phyloP scores from a whole-genome alignment of 1,139 yeast genomes.

The Hemisphaericaspora xylanilytica region DNA sequence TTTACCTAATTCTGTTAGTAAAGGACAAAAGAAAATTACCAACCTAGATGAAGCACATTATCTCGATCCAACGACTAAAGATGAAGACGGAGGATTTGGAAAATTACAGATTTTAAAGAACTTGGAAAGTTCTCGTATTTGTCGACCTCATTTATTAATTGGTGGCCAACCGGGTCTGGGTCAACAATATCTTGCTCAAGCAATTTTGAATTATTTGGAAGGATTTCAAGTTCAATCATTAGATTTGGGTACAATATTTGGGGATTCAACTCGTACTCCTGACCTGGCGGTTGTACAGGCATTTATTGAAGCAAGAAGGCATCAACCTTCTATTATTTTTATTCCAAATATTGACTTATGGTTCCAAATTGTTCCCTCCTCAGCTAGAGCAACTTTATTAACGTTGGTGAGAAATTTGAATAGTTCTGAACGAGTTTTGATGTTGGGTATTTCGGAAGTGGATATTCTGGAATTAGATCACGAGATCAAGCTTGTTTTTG shows the following conservation, averaged over 20 bases:
- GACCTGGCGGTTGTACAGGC: constrained; percentile 85
- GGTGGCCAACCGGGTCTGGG: constrained; percentile 83
- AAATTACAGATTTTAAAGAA: constrained; percentile 61
- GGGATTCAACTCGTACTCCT: constrained; percentile 79
- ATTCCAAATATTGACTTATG: constrained; percentile 85
- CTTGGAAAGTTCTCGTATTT: constrained; percentile 65
- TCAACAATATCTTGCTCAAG: constrained; percentile 82
- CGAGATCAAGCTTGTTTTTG: constrained; percentile 51
- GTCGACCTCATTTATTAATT: constrained; percentile 76
- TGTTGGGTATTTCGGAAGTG: constrained; percentile 74
- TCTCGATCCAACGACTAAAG: constrained; percentile 55
- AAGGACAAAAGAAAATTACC: constrained; percentile 45
- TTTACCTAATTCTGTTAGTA: constrained; percentile 53
- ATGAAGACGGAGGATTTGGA: constrained; percentile 65
- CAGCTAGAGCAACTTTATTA: constrained; percentile 70
- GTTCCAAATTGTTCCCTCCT: constrained; percentile 62
- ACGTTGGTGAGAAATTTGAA: constrained; percentile 67
- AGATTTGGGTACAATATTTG: constrained; percentile 74
- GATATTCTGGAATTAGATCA: constrained; percentile 29
- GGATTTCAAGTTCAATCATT: constrained; percentile 87
- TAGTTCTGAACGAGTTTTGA: constrained; percentile 69
- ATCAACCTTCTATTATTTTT: constrained; percentile 82
- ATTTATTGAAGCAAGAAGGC: constrained; percentile 84
- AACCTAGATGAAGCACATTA: constrained; percentile 70
- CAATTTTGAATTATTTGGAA: constrained; percentile 77